Evolutionary conservation across 352 stramenopile genomes (phyloP), one percentile per base, ranked within the genome.

Genomic region (Phytophthora pluvialis): DNA sequence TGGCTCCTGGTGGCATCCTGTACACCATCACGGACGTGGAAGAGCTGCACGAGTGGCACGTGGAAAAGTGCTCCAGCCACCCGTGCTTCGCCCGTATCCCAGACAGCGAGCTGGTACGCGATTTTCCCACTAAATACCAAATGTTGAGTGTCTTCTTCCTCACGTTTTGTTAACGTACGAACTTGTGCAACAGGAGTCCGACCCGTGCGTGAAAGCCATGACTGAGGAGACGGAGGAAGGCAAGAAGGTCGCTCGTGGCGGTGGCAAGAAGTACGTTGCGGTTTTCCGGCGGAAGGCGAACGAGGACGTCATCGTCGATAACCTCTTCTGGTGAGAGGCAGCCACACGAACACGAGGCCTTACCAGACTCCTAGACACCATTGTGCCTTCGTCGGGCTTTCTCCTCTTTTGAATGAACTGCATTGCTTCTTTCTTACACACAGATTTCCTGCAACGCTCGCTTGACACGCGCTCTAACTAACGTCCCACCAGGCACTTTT

Each of bases 11-110:
- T 26, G 96, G 93, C 26, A 91, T 97, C 54, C 73, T 99, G 51
- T 99, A 99, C 89, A 98, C 91, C 48, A 99, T 99, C 73, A 99
- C 98, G 25, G 98, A 99, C 75, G 98, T 99, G 13, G 89, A 98
- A 55, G 96, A 99, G 67, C 84, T 99, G 50, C 94, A 99, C 72
- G 78, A 98, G 54, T 99, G 98, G 98, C 97, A 99, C 72, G 88
- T 99, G 0, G 87, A 90, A 32, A 98, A 99, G 59, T 97, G 93
- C 69, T 81, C 92, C 33, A 82, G 59, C 16, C 97, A 99, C 81
- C 93, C 96, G 33, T 89, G 94, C 71, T 99, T 99, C 64, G 78
- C 86, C 33, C 77, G 88, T 39, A 89, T 99, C 16, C 83, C 73
- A 0, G 83, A 97, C 21, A 88, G 96, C 26, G 88, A 95, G 67